Evolutionary conservation across 352 stramenopile species (phyloP), one percentile per base, ranked within the genome.

Genomic region (Phytophthora rubi): DNA sequence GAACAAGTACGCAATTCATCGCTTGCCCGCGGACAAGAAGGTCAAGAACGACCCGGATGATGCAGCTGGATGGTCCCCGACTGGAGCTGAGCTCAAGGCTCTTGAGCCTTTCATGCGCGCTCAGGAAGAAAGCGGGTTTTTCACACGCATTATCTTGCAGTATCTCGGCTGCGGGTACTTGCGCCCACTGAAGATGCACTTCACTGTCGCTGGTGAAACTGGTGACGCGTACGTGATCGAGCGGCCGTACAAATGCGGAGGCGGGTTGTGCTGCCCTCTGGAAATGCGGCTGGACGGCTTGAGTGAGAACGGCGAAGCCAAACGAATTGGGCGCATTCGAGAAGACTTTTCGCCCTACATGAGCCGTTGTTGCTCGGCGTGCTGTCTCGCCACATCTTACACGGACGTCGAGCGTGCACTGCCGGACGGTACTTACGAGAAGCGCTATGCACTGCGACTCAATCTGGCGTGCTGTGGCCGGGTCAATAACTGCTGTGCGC

Each of bases 401-500:
- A 85, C 79, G 15, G 73, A 88, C 54, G 85, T 92, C 53, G 77
- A 90, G n/a, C 76, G 76, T 28, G 76, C 76, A 21, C 60, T 82
- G 21, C 72, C 81, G 4, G 82, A 87, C 39, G 83, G 80, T 23
- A 62, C 79, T 5, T 90, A 84, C 61, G 79, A 88, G 65, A 88
- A 76, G 51, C 68, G 67, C 45, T 91, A 88, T 67, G 71, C 70
- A 33, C 45, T 92, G 62, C 77, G 81, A 65, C 77, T 75, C 32
- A 90, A 89, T 47, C n/a, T 82, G 21, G 64, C 65, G 23, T 92
- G 84, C 68, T 88, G 82, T 44, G 81, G 81, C 21, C 81, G 81
- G 21, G 76, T 86, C 23, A 88, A 91, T 77, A 92, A 90, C 57
- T 91, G 82, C 51, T 92, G 82, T 53, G 82, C 82, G n/a, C 79